Percentiles rank a stretch among this genome's conserved stretches.
Conservation (phyloP, 305 asterid species). For the Caryopteris hybrid region DNA sequence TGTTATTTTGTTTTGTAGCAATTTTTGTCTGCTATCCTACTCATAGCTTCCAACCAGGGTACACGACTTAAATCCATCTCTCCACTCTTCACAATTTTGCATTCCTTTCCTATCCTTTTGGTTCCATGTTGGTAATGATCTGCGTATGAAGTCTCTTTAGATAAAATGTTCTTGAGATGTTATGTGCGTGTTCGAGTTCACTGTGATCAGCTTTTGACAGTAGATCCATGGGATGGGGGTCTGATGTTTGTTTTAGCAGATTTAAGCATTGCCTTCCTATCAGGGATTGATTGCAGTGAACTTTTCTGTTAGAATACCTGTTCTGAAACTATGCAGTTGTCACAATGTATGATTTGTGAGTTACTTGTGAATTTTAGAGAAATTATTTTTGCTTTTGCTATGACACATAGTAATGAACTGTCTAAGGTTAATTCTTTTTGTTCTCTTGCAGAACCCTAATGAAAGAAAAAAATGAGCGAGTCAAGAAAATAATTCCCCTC, state of each 20-base stretch:
- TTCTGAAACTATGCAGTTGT: constrained; percentile 1
- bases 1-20: neutral
- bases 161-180: neutral
- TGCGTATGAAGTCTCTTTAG: neutral
- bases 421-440: constrained; percentile 1
- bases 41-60: constrained; percentile 1
- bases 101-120: constrained; percentile 3
- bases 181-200: neutral
- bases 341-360: neutral
- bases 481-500: constrained; percentile 62
- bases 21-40: neutral
- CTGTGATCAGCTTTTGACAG: neutral
- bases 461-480: constrained; percentile 55
- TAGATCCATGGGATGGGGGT: neutral
- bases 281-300: constrained; percentile 3
- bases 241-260: constrained; percentile 4
- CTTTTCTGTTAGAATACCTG: neutral
- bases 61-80: neutral
- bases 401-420: neutral
- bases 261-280: neutral
- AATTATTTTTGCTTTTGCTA: constrained; percentile 1
- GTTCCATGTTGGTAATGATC: constrained; percentile 7
- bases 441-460: constrained; percentile 53
- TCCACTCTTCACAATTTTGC: neutral
- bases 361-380: constrained; percentile 5